Conservation (phyloP, 2,329 filamentous ascomycete genomes). For the Exophiala xenobiotica region DNA sequence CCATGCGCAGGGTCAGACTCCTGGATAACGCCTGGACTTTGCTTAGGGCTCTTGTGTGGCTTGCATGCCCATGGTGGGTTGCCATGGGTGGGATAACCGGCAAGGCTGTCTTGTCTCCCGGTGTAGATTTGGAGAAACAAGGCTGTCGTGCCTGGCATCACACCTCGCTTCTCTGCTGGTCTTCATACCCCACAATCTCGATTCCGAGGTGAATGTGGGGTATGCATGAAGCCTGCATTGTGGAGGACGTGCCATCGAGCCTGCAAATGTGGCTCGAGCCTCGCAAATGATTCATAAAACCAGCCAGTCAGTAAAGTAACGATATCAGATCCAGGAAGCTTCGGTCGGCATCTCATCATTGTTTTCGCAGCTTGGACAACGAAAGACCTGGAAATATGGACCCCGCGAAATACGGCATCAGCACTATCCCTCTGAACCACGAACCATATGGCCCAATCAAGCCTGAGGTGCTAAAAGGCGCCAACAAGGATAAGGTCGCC, state of each 20-base stretch:
- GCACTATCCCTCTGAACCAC: constrained; percentile 20
- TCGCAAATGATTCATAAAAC: too few species aligned
- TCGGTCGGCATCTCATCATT: too few species aligned
- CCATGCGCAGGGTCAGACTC: too few species aligned
- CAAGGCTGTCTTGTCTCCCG: background rate
- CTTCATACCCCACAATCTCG: background rate
- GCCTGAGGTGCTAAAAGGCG: constrained; percentile 15
- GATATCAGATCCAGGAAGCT: too few species aligned
- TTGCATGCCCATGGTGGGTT: too few species aligned
- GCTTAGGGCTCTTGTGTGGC: too few species aligned
- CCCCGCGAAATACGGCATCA: constrained; percentile 18
- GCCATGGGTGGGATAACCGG: too few species aligned
- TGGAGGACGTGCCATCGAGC: background rate
- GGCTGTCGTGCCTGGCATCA: background rate
- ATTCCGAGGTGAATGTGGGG: background rate
- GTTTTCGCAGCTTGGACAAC: too few species aligned
- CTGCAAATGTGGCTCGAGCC: too few species aligned
- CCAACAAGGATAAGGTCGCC: constrained; percentile 27
- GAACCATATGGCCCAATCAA: constrained; percentile 20
- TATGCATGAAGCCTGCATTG: background rate
- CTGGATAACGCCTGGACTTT: too few species aligned
- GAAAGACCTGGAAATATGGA: constrained; percentile 15
- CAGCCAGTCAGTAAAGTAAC: too few species aligned
- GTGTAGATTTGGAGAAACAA: background rate
- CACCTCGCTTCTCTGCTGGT: too few species aligned